A percentile compares a stretch with the other conserved stretches of the same genome.
These are phyloP conservation scores for Polychytrium aggregatum DNA, from an alignment of 192 early-diverging fungal genomes.

Conservation along the genomic window DNA sequence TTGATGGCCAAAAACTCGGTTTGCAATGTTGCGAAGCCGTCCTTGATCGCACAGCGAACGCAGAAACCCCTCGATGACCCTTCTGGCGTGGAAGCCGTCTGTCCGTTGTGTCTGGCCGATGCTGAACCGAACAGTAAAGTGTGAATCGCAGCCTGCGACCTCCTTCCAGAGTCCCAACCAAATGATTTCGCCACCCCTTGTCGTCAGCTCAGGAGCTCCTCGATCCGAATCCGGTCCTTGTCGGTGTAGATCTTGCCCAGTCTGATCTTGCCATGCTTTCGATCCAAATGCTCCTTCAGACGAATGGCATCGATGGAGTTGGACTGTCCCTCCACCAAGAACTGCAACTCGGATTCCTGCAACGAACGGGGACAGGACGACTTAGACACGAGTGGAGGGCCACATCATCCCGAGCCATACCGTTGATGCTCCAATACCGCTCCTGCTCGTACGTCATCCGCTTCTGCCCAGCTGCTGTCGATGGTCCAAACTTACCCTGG, in stretches of 20 bases:
- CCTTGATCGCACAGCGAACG: too few relatives aligned
- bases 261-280: constrained; percentile 4
- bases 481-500: constrained; percentile 15
- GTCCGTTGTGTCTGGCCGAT: too few relatives aligned
- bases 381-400: not conserved
- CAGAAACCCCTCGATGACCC: too few relatives aligned
- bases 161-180: too few relatives aligned
- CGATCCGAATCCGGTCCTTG: constrained; percentile 23
- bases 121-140: too few relatives aligned
- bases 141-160: too few relatives aligned
- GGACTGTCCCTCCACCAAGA: constrained; percentile 39
- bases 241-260: constrained; percentile 17
- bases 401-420: too few relatives aligned
- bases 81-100: too few relatives aligned
- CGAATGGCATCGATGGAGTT: constrained; percentile 43
- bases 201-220: constrained; percentile 25
- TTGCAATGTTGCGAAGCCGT: too few relatives aligned
- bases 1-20: too few relatives aligned
- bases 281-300: constrained; percentile 35
- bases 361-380: not conserved
- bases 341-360: constrained; percentile 35
- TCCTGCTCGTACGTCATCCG: not conserved
- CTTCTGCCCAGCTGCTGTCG: not conserved
- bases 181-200: too few relatives aligned
- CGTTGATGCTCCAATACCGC: not conserved